Base-by-base conservation (phyloP, 441 rosid species). In the Isatis lusitanica region DNA sequence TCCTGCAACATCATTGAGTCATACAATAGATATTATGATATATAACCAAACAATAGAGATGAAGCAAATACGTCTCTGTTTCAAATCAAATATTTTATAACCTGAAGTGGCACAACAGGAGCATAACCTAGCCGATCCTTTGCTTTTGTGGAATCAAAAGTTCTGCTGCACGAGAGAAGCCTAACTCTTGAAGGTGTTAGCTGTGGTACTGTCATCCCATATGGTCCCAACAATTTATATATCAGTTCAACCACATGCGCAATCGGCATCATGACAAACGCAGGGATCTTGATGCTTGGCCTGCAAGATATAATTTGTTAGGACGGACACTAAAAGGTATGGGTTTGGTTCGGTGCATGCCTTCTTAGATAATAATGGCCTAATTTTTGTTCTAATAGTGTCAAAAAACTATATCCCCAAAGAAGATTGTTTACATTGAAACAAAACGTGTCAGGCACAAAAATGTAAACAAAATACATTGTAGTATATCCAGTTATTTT, bases 201-300 rank as follows among this genome's bases (percentile, higher is more conserved):
- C 79, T 90, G 95, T 9, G 98, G 98, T 80, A 87, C 86, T 80
- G 82, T 87, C 98, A 93, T 90, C 61, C 97, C 98, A 66, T 84
- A 85, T 58, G 92, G 91, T 66, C 92, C 91, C 46, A 93, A 62
- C 26, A 90, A 65, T 73, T 75, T 84, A 80, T 86, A 90, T 64
- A 78, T 73, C 79, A 77, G 68, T 77, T 93, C 95, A 75, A 93
- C 87, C 59, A 87, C 28, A 80, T 85, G 84, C 10, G 97, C 95
- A 63, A 90, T 79, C 18, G 97, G 98, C 95, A 93, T 86, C 84
- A 93, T 66, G 74, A 80, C 88, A 53, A 66, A 70, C 59, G 92
- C 86, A 51, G 98, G 95, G 58, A 93, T 78, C 86, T 87, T 90
- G 78, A 93, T 88, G 66, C 85, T 85, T 36, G 97, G 98, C 90